Percentiles rank a stretch among this genome's conserved stretches.
phyloP scores from a whole-genome alignment of 1,284 basidiomycete genomes.

The Ustilago trichophora region DNA sequence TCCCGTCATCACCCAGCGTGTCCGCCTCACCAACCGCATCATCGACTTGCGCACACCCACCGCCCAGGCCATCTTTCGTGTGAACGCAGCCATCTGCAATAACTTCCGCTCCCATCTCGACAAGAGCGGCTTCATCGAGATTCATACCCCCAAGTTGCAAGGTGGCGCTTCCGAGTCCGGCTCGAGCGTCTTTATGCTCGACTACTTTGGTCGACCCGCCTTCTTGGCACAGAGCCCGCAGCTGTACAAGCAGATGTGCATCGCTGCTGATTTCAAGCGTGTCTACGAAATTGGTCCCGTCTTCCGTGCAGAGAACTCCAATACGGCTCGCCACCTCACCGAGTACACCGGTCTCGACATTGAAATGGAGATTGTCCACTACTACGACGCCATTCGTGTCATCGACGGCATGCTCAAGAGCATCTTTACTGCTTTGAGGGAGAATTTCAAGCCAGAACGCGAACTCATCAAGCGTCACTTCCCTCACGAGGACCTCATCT shows the following conservation, averaged over 20 bases:
- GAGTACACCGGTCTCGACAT: conserved; percentile 64
- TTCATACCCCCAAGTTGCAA: conserved; percentile 64
- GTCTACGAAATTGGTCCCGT: conserved; percentile 65
- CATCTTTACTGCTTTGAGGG: conserved; percentile 51
- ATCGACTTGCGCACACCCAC: conserved; percentile 62
- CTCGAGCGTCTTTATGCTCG: conserved; percentile 60
- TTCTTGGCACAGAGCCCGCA: conserved; percentile 62
- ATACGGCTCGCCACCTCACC: conserved; percentile 62
- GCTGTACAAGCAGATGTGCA: conserved; percentile 65
- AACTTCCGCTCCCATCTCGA: conserved; percentile 57
- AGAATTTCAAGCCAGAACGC: conserved; percentile 43
- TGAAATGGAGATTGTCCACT: conserved; percentile 63
- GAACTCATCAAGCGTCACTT: conserved; percentile 53
- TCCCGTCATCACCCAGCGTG: conserved; percentile 53
- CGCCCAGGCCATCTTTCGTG: conserved; percentile 59
- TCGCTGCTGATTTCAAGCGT: conserved; percentile 58
- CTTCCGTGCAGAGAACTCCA: conserved; percentile 64
- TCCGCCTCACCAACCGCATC: conserved; percentile 60
- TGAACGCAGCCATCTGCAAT: conserved; percentile 59
- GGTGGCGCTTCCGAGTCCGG: conserved; percentile 62
- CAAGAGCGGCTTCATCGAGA: conserved; percentile 55
- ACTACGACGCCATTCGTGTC: conserved; percentile 60
- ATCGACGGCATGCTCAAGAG: conserved; percentile 63
- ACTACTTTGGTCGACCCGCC: conserved; percentile 63
- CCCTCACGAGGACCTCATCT: conserved; percentile 60